These are phyloP conservation scores for Suillus spraguei DNA, from an alignment of 768 basidiomycete species.

Conservation along the genomic window DNA sequence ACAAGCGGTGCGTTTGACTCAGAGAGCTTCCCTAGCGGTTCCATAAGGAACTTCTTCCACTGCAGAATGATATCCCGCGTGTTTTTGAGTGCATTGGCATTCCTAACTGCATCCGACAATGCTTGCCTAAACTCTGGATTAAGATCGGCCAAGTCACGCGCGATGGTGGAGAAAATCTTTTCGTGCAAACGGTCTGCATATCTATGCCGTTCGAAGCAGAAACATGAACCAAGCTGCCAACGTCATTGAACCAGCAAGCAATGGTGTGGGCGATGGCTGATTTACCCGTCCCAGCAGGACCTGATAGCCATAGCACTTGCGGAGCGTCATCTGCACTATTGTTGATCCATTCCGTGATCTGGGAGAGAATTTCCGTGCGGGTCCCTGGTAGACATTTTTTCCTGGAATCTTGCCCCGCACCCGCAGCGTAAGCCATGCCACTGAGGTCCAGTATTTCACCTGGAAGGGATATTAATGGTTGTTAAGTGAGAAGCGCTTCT, in stretches of 20 bases:
- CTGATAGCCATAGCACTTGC: constrained; percentile 26
- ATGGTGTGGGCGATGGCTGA: constrained; percentile 9
- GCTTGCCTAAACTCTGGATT: background rate
- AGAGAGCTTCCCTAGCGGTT: constrained; percentile 13
- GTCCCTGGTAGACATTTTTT: constrained; percentile 21
- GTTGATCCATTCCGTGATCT: constrained; percentile 20
- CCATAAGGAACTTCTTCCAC: constrained; percentile 21
- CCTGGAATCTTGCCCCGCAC: constrained; percentile 4
- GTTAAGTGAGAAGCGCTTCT: background rate
- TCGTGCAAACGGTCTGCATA: background rate
- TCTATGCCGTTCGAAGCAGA: background rate
- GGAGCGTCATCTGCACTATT: background rate
- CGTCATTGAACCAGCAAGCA: background rate
- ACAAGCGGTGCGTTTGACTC: constrained; percentile 17
- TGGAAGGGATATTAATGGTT: background rate
- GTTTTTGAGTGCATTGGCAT: background rate
- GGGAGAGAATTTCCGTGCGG: constrained; percentile 12
- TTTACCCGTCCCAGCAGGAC: constrained; percentile 23
- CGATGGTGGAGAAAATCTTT: background rate
- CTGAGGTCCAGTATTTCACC: background rate
- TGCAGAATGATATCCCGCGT: constrained; percentile 9
- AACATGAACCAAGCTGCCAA: constrained; percentile 9
- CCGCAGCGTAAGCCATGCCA: constrained; percentile 3
- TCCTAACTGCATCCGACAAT: background rate
- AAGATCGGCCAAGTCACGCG: background rate